Conservation (phyloP, 768 basidiomycete genomes). For the Boletus barrowsii region DNA sequence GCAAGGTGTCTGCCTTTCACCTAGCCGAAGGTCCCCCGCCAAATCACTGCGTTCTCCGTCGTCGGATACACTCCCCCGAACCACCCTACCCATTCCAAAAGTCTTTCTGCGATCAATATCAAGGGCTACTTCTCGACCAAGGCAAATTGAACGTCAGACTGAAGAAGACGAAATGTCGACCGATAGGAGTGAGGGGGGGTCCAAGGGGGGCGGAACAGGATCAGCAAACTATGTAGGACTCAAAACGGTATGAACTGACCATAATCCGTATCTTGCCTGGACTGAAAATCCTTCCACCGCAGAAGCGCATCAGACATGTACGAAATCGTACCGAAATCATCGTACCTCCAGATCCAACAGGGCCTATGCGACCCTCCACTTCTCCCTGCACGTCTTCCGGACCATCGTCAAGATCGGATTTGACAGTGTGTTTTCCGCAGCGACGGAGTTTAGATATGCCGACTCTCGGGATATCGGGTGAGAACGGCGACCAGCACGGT, state of each 20-base stretch:
- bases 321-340: slow-evolving; percentile 4
- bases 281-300: slow-evolving; percentile 18
- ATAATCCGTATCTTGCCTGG: slow-evolving; percentile 22
- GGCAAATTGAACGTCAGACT: background rate
- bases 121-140: background rate
- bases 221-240: background rate
- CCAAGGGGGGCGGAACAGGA: background rate
- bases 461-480: background rate
- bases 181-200: background rate
- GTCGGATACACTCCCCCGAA: background rate
- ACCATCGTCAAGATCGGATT: background rate
- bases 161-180: background rate
- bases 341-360: background rate
- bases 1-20: background rate
- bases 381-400: background rate
- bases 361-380: background rate
- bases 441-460: background rate
- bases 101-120: background rate
- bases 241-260: slow-evolving; percentile 10
- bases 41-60: background rate
- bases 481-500: background rate
- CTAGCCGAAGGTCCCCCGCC: background rate
- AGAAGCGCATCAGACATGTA: slow-evolving; percentile 8
- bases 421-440: background rate
- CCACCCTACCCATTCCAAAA: background rate